Base-by-base conservation (phyloP, 345 rosid genomes). In the Sonneratia alba region DNA sequence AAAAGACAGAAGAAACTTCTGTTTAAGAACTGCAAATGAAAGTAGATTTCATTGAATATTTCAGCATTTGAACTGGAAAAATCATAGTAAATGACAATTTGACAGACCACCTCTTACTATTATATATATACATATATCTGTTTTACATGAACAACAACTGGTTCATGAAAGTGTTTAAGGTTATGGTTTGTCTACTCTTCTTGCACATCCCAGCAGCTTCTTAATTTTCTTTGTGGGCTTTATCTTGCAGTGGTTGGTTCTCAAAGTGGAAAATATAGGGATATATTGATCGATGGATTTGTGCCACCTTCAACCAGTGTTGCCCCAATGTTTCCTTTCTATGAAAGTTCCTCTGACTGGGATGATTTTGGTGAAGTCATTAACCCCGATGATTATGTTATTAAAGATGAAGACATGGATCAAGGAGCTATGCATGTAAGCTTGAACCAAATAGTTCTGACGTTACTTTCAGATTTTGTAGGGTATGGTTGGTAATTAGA, bases 341-440 rank as follows among this genome's bases (percentile, higher is more conserved):
- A 81, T 82, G 96, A 92, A 70, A 87, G 82, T 79, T 77, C 85
- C 72, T 70, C 81, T 69, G 99, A 92, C 71, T 95, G 99, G 99
- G 93, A 90, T 79, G 99, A 95, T 77, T 95, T 88, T 85, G 99
- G 99, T 36, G 99, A 95, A 82, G 87, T 95, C 68, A 87, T 95
- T 73, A 95, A 92, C 80, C 97, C 99, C 53, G 97, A 95, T 82
- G 97, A 95, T 80, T 95, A 95, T 48, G 85, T 90, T 75, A 83
- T 85, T 61, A 90, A 95, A 78, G 99, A 95, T 76, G 93, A 85
- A 71, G 93, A 83, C 82, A 89, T 92, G 89, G 88, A 91, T 81
- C 92, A 80, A 62, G 80, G 82, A 74, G 79, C 86, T 66, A 77
- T 87, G 88, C 86, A 77, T 76, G 98, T 93, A 81, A 76, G 88